Conservation (phyloP, 2,329 filamentous ascomycete species). For the Pseudogymnoascus sp. region DNA sequence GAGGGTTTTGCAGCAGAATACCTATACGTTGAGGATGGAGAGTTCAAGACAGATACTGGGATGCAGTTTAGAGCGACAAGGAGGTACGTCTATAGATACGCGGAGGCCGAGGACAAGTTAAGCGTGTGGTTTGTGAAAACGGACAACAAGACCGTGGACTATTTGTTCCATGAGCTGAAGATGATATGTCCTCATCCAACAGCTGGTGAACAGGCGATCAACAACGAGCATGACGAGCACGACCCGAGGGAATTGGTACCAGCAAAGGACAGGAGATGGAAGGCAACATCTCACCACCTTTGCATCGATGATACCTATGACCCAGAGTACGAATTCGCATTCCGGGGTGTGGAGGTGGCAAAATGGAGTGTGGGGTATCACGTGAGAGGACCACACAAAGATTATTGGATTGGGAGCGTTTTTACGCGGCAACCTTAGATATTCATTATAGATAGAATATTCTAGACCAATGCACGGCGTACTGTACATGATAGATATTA, state of each 20-base stretch:
- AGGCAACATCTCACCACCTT: slow-evolving; percentile 59
- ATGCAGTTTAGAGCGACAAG: slow-evolving; percentile 42
- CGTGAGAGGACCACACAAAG: slow-evolving; percentile 66
- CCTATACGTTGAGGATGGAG: slow-evolving; percentile 61
- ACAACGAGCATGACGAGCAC: not conserved
- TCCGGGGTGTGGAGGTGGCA: slow-evolving; percentile 48
- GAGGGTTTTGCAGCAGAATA: slow-evolving; percentile 44
- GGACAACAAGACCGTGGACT: slow-evolving; percentile 56
- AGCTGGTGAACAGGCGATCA: slow-evolving; percentile 9
- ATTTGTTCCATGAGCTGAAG: slow-evolving; percentile 68
- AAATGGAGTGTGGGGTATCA: slow-evolving; percentile 56
- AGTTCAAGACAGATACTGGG: slow-evolving; percentile 54
- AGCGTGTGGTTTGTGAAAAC: slow-evolving; percentile 68
- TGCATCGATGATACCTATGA: slow-evolving; percentile 68
- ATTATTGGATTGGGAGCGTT: slow-evolving; percentile 54
- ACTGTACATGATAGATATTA: not conserved
- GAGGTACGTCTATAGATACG: slow-evolving; percentile 68
- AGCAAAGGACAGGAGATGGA: slow-evolving; percentile 36
- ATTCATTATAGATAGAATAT: not conserved
- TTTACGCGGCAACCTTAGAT: slow-evolving; percentile 37
- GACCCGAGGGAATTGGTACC: not conserved
- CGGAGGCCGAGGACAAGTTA: slow-evolving; percentile 50
- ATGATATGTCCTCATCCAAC: slow-evolving; percentile 40
- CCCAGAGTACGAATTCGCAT: slow-evolving; percentile 61
- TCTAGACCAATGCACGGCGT: not conserved